phyloP scores from a whole-genome alignment of 176 grass and related monocot species.

The Rhynchospora tenuis region DNA sequence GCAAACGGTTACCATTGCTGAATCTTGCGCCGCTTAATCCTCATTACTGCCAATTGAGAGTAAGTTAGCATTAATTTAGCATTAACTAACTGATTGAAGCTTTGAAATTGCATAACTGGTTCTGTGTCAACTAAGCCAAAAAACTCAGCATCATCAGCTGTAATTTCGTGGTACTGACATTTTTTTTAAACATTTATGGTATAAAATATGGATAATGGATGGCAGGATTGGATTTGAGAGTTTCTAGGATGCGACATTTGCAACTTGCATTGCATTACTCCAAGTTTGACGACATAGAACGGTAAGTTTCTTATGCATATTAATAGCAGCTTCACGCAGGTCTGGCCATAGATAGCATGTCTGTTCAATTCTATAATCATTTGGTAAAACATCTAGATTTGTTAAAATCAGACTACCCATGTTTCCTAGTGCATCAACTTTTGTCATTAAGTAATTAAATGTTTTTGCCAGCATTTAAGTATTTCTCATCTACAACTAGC shows the following conservation, averaged over 20 bases:
- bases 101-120: neutral
- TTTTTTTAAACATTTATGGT: neutral
- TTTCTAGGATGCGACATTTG: constrained; percentile 76
- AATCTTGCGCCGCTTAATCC: neutral
- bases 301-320: constrained; percentile 56
- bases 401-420: neutral
- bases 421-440: neutral
- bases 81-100: neutral
- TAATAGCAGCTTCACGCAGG: neutral
- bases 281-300: constrained; percentile 64
- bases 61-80: neutral
- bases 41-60: neutral
- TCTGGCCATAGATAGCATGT: neutral
- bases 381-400: neutral
- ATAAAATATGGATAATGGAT: constrained; percentile 31
- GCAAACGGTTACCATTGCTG: neutral
- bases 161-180: neutral
- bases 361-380: neutral
- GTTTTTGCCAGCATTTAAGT: neutral
- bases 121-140: neutral
- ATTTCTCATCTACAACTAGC: neutral
- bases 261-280: constrained; percentile 78
- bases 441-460: neutral
- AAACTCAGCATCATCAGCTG: neutral
- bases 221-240: constrained; percentile 83